A percentile compares a stretch with the other conserved stretches of the same genome.
Evolutionary conservation across 805 yeast genomes (phyloP).

Genomic region (Barnettozyma populi): DNA sequence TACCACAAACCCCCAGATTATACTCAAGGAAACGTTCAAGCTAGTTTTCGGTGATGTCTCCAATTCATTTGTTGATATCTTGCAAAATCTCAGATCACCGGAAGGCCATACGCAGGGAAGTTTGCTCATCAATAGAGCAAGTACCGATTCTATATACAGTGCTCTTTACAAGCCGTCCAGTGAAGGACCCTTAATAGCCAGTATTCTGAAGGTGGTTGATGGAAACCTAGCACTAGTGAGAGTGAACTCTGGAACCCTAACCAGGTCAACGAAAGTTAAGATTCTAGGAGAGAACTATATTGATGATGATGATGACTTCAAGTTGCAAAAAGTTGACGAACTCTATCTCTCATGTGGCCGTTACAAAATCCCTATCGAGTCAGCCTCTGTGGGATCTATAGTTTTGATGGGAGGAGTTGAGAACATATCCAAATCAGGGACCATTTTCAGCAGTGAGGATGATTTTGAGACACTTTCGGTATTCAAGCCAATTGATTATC

Average conservation of each 20-base stretch:
- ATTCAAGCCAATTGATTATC: slow-evolving; percentile 39
- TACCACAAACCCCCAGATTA: slow-evolving; percentile 56
- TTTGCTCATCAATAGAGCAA: slow-evolving; percentile 24
- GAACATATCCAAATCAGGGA: slow-evolving; percentile 54
- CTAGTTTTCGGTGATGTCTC: slow-evolving; percentile 45
- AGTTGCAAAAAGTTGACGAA: slow-evolving; percentile 27
- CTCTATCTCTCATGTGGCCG: slow-evolving; percentile 60
- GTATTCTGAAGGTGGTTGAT: slow-evolving; percentile 54
- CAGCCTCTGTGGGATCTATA: slow-evolving; percentile 59
- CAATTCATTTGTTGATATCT: slow-evolving; percentile 48
- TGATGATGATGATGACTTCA: slow-evolving; percentile 49
- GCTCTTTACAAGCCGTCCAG: slow-evolving; percentile 30
- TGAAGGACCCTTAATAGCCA: slow-evolving; percentile 43
- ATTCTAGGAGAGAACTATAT: slow-evolving; percentile 52
- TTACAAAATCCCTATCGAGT: slow-evolving; percentile 50
- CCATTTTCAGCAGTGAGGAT: slow-evolving; percentile 35
- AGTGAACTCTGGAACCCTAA: slow-evolving; percentile 55
- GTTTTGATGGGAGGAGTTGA: slow-evolving; percentile 65
- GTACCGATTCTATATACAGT: slow-evolving; percentile 17
- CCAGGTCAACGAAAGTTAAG: slow-evolving; percentile 39
- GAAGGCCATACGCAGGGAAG: slow-evolving; percentile 24
- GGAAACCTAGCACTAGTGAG: slow-evolving; percentile 55
- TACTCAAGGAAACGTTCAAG: slow-evolving; percentile 50
- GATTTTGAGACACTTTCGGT: slow-evolving; percentile 20
- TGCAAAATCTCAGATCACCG: slow-evolving; percentile 38